Evolutionary conservation across 2,329 filamentous ascomycete genomes (phyloP), one percentile per base, ranked within the genome.

Genomic region (Elsinoe perseae): DNA sequence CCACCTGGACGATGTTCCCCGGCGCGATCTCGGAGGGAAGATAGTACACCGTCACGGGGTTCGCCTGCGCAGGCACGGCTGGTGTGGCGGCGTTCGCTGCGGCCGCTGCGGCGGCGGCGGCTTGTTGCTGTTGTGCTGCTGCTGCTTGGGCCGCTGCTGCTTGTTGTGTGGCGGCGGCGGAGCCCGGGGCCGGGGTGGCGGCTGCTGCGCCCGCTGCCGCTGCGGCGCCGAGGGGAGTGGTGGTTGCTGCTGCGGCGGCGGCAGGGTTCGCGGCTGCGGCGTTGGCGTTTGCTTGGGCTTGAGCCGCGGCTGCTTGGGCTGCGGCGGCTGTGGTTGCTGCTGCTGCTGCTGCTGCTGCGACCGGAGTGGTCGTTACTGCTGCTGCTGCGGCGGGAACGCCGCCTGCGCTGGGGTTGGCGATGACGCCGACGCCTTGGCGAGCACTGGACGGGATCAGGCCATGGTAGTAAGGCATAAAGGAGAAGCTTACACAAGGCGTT

Each of bases 341-440:
- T 20, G 18, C 34, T n/a, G 8, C 23, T 3, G 20, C n/a, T 4
- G n/a, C 23, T 18, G 20, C n/a, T n/a, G 20, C 42, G 10, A 32
- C 43, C 12, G 20, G 20, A 14, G 56, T 32, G 34, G 46, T 50
- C 2, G 28, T 9, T 10, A 14, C 34, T 40, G 43, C 36, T 44
- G 18, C 53, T 43, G 16, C 27, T 7, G 28, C 53, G 46, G 16
- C 27, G 21, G 40, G 40, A 25, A 44, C 21, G 40, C 40, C 40
- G 23, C 40, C 46, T 32, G 46, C 52, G 46, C 50, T 53, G 48
- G 56, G 56, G 50, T 58, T 20, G 50, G 50, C 38, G 56, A 58
- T 43, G 50, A 58, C 43, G 53, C 40, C 50, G 56, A 58, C 34
- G 40, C 50, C 40, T 38, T 52, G 48, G 10, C 48, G 30, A 14